Conservation (phyloP, 176 grass and related monocot genomes). For the Typha latifolia region DNA sequence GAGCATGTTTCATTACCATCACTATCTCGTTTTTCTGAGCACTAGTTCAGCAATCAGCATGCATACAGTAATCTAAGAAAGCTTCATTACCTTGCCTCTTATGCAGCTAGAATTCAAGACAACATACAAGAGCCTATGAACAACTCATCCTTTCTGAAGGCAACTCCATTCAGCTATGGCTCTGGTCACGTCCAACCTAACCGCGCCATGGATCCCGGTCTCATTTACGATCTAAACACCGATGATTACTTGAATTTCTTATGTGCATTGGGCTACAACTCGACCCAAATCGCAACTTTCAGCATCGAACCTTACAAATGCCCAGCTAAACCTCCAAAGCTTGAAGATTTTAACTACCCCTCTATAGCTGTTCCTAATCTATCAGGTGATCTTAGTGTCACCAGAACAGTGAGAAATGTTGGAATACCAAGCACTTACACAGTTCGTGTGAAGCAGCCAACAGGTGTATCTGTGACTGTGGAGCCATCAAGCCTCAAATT, state of each 20-base stretch:
- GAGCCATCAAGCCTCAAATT: slow-evolving; percentile 54
- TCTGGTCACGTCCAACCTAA: slow-evolving; percentile 67
- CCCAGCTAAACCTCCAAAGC: slow-evolving; percentile 16
- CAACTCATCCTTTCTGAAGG: slow-evolving; percentile 49
- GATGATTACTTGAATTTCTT: slow-evolving; percentile 70
- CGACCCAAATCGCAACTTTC: slow-evolving; percentile 49
- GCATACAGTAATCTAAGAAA: slow-evolving; percentile 5
- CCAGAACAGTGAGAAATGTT: slow-evolving; percentile 62
- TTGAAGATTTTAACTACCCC: slow-evolving; percentile 83
- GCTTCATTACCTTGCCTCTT: not conserved
- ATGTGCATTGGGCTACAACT: slow-evolving; percentile 79
- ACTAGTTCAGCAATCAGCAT: too few species aligned
- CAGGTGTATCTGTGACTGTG: slow-evolving; percentile 57
- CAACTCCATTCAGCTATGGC: slow-evolving; percentile 83
- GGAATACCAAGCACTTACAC: slow-evolving; percentile 39
- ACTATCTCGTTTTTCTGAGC: too few species aligned
- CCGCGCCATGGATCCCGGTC: slow-evolving; percentile 72
- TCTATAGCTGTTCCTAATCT: slow-evolving; percentile 60
- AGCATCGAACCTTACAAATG: slow-evolving; percentile 22
- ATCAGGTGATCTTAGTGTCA: slow-evolving; percentile 27
- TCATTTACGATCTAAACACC: slow-evolving; percentile 57
- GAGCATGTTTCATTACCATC: not conserved
- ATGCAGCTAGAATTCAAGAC: slow-evolving; percentile 56
- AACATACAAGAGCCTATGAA: slow-evolving; percentile 47
- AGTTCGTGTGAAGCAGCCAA: slow-evolving; percentile 31